Conservation (phyloP, 345 rosid genomes). For the Lepidium didymum region DNA sequence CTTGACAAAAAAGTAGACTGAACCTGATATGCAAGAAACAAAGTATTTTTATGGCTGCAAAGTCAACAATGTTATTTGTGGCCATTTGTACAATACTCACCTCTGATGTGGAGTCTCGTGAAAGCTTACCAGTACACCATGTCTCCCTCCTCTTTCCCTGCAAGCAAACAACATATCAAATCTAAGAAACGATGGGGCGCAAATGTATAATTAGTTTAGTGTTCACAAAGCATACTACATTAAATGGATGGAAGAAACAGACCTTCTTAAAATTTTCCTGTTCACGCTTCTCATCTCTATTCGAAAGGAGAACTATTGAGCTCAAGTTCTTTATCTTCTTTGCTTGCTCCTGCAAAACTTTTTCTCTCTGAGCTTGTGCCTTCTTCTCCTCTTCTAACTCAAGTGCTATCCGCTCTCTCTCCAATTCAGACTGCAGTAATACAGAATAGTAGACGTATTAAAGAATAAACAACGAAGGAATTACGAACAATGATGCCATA, state of each 20-base stretch:
- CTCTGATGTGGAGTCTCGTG: constrained; percentile 38
- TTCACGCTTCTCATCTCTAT: constrained; percentile 59
- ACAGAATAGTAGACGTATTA: neutral
- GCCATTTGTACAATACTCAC: constrained; percentile 4
- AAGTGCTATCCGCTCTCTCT: constrained; percentile 84
- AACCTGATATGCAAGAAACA: constrained; percentile 35
- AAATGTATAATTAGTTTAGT: neutral
- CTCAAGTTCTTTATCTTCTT: constrained; percentile 82
- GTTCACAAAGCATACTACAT: neutral
- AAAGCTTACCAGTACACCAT: constrained; percentile 75
- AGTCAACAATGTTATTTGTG: neutral
- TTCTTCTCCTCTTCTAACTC: constrained; percentile 97
- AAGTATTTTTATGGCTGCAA: constrained; percentile 7
- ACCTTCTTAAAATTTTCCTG: constrained; percentile 63
- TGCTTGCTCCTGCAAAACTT: constrained; percentile 87
- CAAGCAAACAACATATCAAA: constrained; percentile 18
- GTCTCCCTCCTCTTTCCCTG: constrained; percentile 90
- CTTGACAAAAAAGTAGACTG: constrained; percentile 35
- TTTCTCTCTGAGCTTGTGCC: constrained; percentile 89
- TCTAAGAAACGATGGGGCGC: neutral
- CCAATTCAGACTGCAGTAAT: constrained; percentile 67
- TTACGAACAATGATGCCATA: constrained; percentile 22
- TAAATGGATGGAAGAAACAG: neutral
- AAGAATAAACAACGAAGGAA: neutral
- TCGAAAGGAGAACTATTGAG: constrained; percentile 78